phyloP scores from a whole-genome alignment of 768 basidiomycete genomes.

The Cubamyces lactineus region DNA sequence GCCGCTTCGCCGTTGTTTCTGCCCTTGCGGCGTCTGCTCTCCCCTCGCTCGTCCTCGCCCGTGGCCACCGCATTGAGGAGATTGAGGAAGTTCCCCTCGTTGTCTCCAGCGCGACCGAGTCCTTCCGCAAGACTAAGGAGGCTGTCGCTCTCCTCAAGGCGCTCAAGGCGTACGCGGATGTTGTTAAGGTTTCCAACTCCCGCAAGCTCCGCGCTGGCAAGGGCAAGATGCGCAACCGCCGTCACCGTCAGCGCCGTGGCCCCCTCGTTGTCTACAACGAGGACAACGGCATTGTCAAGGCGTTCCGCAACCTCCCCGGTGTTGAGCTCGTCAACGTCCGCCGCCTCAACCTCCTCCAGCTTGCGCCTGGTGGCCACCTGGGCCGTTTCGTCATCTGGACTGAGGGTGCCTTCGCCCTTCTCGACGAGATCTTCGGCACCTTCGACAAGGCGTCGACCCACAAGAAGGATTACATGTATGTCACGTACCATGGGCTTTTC shows the following conservation, averaged over 20 bases:
- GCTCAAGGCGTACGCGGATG: constrained; percentile 87
- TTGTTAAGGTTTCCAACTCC: constrained; percentile 96
- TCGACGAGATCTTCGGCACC: constrained; percentile 96
- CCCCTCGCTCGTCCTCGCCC: constrained; percentile 97
- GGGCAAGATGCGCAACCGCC: constrained; percentile 96
- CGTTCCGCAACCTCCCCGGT: constrained; percentile 98
- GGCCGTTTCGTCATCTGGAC: constrained; percentile 99
- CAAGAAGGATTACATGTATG: constrained; percentile 91
- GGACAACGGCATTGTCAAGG: constrained; percentile 96
- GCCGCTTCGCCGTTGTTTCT: constrained; percentile 96
- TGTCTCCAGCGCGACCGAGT: constrained; percentile 75
- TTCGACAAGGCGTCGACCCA: constrained; percentile 81
- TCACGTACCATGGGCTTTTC: constrained; percentile 18
- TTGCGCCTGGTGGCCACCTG: constrained; percentile 98
- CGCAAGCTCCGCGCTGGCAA: constrained; percentile 96
- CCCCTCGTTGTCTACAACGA: constrained; percentile 97
- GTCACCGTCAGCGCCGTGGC: constrained; percentile 96
- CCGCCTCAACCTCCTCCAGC: constrained; percentile 95
- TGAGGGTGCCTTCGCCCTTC: constrained; percentile 86
- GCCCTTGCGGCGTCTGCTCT: constrained; percentile 97
- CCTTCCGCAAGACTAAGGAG: constrained; percentile 95
- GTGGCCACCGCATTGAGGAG: constrained; percentile 98
- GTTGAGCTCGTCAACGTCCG: constrained; percentile 96
- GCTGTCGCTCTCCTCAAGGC: constrained; percentile 92
- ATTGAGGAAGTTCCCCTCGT: constrained; percentile 97